Percentiles rank a stretch among this genome's conserved stretches.
phyloP scores from a whole-genome alignment of 176 grass and related monocot genomes.

The Carex cristatella region DNA sequence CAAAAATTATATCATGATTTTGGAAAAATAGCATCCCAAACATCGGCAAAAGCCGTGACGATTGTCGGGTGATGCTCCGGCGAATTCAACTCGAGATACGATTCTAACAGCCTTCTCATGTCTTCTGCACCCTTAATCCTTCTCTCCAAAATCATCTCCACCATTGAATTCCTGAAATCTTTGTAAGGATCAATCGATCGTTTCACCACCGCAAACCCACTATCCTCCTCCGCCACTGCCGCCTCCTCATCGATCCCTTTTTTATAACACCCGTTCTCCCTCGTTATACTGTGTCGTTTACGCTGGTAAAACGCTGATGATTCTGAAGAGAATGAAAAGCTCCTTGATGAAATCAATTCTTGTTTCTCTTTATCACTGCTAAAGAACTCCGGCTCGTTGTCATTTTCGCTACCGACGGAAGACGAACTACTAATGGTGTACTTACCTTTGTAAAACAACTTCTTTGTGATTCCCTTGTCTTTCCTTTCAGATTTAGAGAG shows the following conservation, averaged over 20 bases:
- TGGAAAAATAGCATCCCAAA: slow-evolving; percentile 56
- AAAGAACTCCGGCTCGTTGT: slow-evolving; percentile 32
- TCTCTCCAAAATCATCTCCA: slow-evolving; percentile 75
- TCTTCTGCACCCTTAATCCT: slow-evolving; percentile 15
- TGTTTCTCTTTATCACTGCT: slow-evolving; percentile 36
- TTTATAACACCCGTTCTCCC: not conserved
- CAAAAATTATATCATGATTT: slow-evolving; percentile 25
- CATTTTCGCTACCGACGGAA: slow-evolving; percentile 23
- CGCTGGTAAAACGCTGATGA: slow-evolving; percentile 62
- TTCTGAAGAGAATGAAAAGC: slow-evolving; percentile 84
- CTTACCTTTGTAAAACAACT: not conserved
- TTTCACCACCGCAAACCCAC: slow-evolving; percentile 69
- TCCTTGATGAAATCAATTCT: slow-evolving; percentile 64
- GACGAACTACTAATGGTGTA: slow-evolving; percentile 36
- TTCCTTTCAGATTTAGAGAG: slow-evolving; percentile 23
- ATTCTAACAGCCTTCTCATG: slow-evolving; percentile 51
- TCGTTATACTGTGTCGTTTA: not conserved
- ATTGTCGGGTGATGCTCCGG: slow-evolving; percentile 70
- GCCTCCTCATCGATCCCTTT: slow-evolving; percentile 14
- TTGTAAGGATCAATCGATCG: slow-evolving; percentile 60
- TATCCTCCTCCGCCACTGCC: slow-evolving; percentile 17
- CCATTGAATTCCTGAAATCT: slow-evolving; percentile 84
- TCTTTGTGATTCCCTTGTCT: not conserved
- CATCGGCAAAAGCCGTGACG: slow-evolving; percentile 65
- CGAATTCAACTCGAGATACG: slow-evolving; percentile 79